Conservation (phyloP, 108 stramenopile species). For the Epipyxis sp. region DNA sequence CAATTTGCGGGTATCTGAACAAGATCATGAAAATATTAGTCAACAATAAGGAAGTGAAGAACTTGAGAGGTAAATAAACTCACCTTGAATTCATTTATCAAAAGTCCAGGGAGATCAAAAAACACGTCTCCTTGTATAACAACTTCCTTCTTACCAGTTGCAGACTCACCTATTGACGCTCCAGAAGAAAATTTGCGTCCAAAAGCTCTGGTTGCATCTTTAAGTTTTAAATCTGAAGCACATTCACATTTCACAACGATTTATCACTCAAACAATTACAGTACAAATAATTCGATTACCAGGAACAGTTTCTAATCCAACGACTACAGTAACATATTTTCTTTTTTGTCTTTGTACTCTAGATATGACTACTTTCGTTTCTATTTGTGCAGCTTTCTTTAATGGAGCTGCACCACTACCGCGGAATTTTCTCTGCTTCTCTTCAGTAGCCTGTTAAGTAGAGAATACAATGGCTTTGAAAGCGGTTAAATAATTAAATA, state of each 20-base stretch:
- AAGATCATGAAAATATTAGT: too few relatives aligned
- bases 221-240: conserved; percentile 82
- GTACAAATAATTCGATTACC: too few relatives aligned
- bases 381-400: conserved; percentile 52
- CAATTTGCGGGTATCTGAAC: too few relatives aligned
- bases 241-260: too few relatives aligned
- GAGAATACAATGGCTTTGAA: neutral
- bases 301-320: conserved; percentile 83
- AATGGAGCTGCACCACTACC: conserved; percentile 73
- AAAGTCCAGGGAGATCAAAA: conserved; percentile 82
- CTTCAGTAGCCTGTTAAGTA: neutral
- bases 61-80: too few relatives aligned
- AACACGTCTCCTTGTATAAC: conserved; percentile 94
- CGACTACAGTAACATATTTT: conserved; percentile 79
- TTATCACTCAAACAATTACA: too few relatives aligned
- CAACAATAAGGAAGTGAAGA: too few relatives aligned
- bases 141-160: conserved; percentile 68
- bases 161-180: conserved; percentile 75
- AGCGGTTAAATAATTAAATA: neutral
- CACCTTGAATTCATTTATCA: conserved; percentile 65
- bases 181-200: conserved; percentile 85
- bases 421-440: conserved; percentile 55
- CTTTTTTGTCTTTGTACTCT: conserved; percentile 70
- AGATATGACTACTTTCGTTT: conserved; percentile 73
- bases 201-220: conserved; percentile 85